Conservation (phyloP, 2,329 filamentous ascomycete genomes). For the Colletotrichum euphorbiae region DNA sequence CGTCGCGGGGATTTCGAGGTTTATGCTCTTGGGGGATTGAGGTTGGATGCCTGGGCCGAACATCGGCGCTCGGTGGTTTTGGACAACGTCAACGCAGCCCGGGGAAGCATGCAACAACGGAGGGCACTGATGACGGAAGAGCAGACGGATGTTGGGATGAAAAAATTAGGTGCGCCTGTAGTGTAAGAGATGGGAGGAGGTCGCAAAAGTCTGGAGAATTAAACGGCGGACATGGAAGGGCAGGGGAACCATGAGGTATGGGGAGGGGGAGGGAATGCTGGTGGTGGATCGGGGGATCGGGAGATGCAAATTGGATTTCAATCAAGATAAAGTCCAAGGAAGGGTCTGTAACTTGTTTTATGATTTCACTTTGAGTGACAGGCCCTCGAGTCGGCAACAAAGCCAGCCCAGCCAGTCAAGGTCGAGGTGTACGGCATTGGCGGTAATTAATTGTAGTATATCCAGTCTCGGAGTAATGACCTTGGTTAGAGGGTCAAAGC, state of each 20-base stretch:
- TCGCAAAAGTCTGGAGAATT: not conserved
- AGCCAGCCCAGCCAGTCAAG: not conserved
- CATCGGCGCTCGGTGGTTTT: slow-evolving; percentile 26
- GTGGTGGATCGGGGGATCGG: not conserved
- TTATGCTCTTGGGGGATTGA: not conserved
- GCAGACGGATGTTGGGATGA: slow-evolving; percentile 16
- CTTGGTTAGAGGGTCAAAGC: too few relatives aligned
- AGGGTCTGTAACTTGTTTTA: not conserved
- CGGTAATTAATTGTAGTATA: too few relatives aligned
- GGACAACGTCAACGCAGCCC: slow-evolving; percentile 1
- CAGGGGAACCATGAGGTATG: not conserved
- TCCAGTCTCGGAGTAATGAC: too few relatives aligned
- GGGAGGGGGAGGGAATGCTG: not conserved
- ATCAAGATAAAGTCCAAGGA: not conserved
- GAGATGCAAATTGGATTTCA: not conserved
- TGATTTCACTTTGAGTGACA: not conserved
- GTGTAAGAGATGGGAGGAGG: not conserved
- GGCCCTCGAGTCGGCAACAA: not conserved
- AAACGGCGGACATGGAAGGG: not conserved
- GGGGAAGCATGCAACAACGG: not conserved
- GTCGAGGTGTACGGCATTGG: too few relatives aligned
- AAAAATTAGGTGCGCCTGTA: not conserved
- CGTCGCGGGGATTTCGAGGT: not conserved
- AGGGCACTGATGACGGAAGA: slow-evolving; percentile 7
- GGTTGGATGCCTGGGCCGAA: not conserved